phyloP scores from a whole-genome alignment of 2,329 filamentous ascomycete species.

The Curvularia hawaiiensis region DNA sequence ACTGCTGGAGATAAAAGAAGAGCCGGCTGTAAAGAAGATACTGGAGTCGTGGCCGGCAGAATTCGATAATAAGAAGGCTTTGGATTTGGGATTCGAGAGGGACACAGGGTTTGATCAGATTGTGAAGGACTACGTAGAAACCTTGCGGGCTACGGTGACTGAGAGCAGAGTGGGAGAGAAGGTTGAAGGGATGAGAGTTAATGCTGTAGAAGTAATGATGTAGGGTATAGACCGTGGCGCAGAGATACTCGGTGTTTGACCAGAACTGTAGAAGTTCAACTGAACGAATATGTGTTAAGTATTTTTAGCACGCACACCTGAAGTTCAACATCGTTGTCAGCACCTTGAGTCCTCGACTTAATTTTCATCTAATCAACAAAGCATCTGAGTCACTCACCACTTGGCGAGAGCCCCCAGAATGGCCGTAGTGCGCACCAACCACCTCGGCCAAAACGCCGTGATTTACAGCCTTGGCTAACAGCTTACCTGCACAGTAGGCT shows the following conservation, averaged over 20 bases:
- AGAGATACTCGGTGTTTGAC: neutral
- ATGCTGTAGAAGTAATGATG: constrained; percentile 1
- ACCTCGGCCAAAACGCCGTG: constrained; percentile 11
- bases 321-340: neutral
- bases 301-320: neutral
- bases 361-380: neutral
- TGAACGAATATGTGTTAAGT: neutral
- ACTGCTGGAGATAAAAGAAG: constrained; percentile 55
- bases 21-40: constrained; percentile 54
- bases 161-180: neutral
- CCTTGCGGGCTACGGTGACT: neutral
- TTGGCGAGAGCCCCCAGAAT: neutral
- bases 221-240: neutral
- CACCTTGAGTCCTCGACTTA: neutral
- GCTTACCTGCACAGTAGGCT: neutral
- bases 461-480: constrained; percentile 2
- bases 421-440: neutral
- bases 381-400: neutral
- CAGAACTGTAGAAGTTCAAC: neutral
- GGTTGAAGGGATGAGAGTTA: neutral
- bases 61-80: constrained; percentile 60
- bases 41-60: constrained; percentile 58
- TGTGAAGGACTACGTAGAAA: constrained; percentile 45
- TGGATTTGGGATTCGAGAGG: constrained; percentile 53
- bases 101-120: constrained; percentile 52